Evolutionary conservation across 75 land plant genomes (phyloP), one percentile per base, ranked within the genome.

Genomic region (Pinus taeda): DNA sequence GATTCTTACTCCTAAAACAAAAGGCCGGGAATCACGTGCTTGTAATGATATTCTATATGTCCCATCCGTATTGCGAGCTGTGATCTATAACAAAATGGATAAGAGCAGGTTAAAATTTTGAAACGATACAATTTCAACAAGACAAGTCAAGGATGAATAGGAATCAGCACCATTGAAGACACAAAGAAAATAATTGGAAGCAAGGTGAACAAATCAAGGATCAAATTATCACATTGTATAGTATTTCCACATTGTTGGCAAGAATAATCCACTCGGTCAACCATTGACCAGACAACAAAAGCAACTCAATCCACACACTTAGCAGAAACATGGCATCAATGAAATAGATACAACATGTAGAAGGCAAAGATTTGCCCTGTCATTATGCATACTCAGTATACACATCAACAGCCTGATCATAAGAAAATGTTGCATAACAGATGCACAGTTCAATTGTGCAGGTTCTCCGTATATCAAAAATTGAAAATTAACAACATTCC

Each of bases 1-100:
- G 77, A 94, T 83, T 74, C 99, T 86, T 57, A 97, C 91, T 22
- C 98, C 99, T 22, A 94, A 76, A 75, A 95, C 95, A 79, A 97
- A 97, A 11, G 86, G 74, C 22, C 99, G 93, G 63, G 92, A 81
- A 87, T 97, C 99, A 87, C 84, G 79, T 59, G 92, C 91, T 66
- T 93, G 76, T 71, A 97, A 79, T 21, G 83, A 80, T 55, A 97
- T 85, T 79, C 90, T 90, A 70, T 97, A 94, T 0, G 85, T 71
- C 72, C 99, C 99, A 62, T 97, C 99, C 60, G 86, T 85, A 74
- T 82, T 90, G 53, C 71, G 92, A 49, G 90, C 79, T 60, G 90
- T 89, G n/a, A 97, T 91, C 99, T 96, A 81, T 56, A 75, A 58
- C n/a, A 33, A 11, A 42, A 17, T 39, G 42, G 29, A 62, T 56